Percentiles rank a stretch among this genome's conserved stretches.
These are phyloP conservation scores for Candida fluviatilis DNA, from an alignment of 805 yeast genomes.

Conservation along the genomic window DNA sequence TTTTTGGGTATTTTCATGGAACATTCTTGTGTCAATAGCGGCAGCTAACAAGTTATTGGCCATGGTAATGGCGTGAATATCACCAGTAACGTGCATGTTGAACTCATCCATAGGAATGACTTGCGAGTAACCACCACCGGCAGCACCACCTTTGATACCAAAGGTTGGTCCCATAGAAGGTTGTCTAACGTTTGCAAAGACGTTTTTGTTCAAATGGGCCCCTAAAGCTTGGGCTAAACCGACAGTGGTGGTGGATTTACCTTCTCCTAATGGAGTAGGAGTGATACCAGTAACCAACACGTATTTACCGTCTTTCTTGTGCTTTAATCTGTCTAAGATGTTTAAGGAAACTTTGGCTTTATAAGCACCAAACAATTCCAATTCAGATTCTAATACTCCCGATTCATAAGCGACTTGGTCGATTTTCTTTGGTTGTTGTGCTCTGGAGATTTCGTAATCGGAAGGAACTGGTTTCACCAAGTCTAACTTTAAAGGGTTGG, in stretches of 20 bases:
- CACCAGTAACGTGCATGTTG: slow-evolving; percentile 96
- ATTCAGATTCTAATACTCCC: slow-evolving; percentile 73
- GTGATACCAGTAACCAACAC: slow-evolving; percentile 95
- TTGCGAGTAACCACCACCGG: slow-evolving; percentile 98
- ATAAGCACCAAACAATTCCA: slow-evolving; percentile 83
- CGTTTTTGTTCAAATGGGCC: slow-evolving; percentile 76
- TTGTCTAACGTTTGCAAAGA: slow-evolving; percentile 94
- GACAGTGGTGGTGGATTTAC: slow-evolving; percentile 93
- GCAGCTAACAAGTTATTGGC: slow-evolving; percentile 94
- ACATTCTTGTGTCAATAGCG: slow-evolving; percentile 94
- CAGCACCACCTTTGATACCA: slow-evolving; percentile 99
- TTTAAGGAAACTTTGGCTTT: slow-evolving; percentile 82
- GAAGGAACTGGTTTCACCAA: slow-evolving; percentile 70
- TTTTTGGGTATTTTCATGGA: slow-evolving; percentile 87
- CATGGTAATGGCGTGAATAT: slow-evolving; percentile 91
- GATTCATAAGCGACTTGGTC: slow-evolving; percentile 71
- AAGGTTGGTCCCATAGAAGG: slow-evolving; percentile 99
- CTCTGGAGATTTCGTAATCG: slow-evolving; percentile 85
- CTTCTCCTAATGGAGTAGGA: slow-evolving; percentile 98
- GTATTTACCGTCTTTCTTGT: slow-evolving; percentile 74
- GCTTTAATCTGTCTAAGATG: slow-evolving; percentile 56
- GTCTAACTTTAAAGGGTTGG: slow-evolving; percentile 51
- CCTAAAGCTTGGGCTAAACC: slow-evolving; percentile 97
- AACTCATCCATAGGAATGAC: slow-evolving; percentile 99
- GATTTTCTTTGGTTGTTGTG: slow-evolving; percentile 83